A percentile compares a stretch with the other conserved stretches of the same genome.
Conservation (phyloP, 495 filamentous ascomycete species). For the Trichoderma gamsii region DNA sequence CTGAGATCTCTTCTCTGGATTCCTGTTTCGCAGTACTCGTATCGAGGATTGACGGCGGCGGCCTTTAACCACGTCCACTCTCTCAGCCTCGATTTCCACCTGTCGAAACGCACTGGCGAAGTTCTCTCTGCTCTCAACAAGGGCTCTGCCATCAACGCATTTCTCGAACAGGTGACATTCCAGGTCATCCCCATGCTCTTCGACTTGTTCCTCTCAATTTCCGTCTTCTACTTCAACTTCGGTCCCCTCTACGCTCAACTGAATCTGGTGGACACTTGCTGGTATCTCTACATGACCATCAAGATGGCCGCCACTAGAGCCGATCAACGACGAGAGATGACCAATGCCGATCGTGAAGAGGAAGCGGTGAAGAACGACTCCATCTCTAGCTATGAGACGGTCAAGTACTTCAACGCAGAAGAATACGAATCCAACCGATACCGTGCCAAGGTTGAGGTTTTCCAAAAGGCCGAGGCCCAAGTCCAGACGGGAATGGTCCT, state of each 20-base stretch:
- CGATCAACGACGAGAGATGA: conserved; percentile 85
- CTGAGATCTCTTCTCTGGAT: conserved; percentile 83
- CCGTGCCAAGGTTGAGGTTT: conserved; percentile 68
- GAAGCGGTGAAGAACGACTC: conserved; percentile 98
- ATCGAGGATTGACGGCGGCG: conserved; percentile 86
- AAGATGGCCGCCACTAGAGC: conserved; percentile 91
- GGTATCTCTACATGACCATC: conserved; percentile 91
- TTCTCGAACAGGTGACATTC: conserved; percentile 93
- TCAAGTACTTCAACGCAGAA: conserved; percentile 99
- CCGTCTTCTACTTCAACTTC: conserved; percentile 72
- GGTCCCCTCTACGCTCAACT: conserved; percentile 92
- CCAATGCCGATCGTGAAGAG: conserved; percentile 87
- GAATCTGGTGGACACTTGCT: conserved; percentile 86
- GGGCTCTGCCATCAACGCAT: conserved; percentile 91
- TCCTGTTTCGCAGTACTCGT: conserved; percentile 92
- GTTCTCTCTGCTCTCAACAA: conserved; percentile 93
- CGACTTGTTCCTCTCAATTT: conserved; percentile 80
- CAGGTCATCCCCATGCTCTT: conserved; percentile 91
- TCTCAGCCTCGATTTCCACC: conserved; percentile 91
- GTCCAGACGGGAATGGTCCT: conserved; percentile 81
- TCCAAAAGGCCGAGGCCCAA: conserved; percentile 80
- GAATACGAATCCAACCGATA: conserved; percentile 87
- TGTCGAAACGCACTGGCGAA: conserved; percentile 94
- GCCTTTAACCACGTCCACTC: conserved; percentile 96
- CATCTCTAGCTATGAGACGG: conserved; percentile 95